Percentiles rank a stretch among this genome's conserved stretches.
Conservation (phyloP, 495 filamentous ascomycete species). For the Delitschia confertaspora region DNA sequence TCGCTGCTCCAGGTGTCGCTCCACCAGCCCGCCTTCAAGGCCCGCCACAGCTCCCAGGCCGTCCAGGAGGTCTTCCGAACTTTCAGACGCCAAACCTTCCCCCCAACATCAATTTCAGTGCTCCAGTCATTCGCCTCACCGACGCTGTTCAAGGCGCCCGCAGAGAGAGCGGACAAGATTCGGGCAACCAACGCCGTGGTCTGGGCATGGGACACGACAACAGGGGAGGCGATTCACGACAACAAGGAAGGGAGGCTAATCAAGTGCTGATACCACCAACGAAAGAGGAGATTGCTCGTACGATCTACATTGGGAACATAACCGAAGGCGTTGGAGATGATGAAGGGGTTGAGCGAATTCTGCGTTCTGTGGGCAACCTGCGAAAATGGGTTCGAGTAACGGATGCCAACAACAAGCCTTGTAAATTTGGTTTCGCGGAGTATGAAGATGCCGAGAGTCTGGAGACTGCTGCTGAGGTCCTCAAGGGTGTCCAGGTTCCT, state of each 20-base stretch:
- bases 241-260: constrained; percentile 65
- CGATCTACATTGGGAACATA: constrained; percentile 82
- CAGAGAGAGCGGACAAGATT: constrained; percentile 42
- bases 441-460: constrained; percentile 90
- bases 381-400: constrained; percentile 77
- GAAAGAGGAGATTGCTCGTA: constrained; percentile 80
- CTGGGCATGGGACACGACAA: constrained; percentile 57
- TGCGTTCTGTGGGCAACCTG: constrained; percentile 67
- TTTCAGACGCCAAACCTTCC: constrained; percentile 89
- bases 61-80: constrained; percentile 70
- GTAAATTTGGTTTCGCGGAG: constrained; percentile 91
- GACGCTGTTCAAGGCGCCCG: constrained; percentile 37
- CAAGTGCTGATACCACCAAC: constrained; percentile 76
- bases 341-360: constrained; percentile 71
- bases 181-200: constrained; percentile 44
- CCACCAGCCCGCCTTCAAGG: constrained; percentile 75
- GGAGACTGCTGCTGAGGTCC: constrained; percentile 73
- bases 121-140: constrained; percentile 85
- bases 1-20: constrained; percentile 62
- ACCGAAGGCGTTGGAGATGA: constrained; percentile 69
- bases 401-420: constrained; percentile 74
- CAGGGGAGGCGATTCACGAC: constrained; percentile 61
- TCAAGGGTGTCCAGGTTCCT: constrained; percentile 80
- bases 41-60: constrained; percentile 56
- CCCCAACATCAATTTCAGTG: constrained; percentile 97